phyloP scores from a whole-genome alignment of 495 filamentous ascomycete genomes.

The Talaromyces wortmannii region DNA sequence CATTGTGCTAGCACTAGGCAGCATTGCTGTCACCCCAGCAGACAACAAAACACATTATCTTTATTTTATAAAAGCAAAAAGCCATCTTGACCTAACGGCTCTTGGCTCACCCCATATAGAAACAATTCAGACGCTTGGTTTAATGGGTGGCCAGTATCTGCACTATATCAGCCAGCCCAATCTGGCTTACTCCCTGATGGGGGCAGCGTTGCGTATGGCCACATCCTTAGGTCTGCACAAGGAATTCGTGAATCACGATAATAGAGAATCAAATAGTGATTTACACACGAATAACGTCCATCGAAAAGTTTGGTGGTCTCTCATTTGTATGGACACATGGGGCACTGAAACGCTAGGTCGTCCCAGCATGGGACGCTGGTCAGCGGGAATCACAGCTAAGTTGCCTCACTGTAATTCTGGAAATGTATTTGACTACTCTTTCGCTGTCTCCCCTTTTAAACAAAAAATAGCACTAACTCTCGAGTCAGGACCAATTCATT shows the following conservation, averaged over 20 bases:
- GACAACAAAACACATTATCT: constrained; percentile 65
- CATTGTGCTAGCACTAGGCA: constrained; percentile 75
- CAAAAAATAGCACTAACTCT: too few relatives aligned
- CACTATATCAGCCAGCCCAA: constrained; percentile 77
- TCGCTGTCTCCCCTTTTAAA: neutral
- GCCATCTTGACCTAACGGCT: constrained; percentile 58
- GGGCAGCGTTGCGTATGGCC: constrained; percentile 30
- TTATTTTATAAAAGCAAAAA: constrained; percentile 66
- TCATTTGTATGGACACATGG: constrained; percentile 78
- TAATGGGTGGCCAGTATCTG: constrained; percentile 72
- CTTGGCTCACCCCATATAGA: constrained; percentile 54
- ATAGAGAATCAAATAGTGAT: constrained; percentile 11
- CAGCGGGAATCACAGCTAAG: constrained; percentile 65
- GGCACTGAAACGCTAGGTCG: constrained; percentile 69
- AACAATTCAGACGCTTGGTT: constrained; percentile 60
- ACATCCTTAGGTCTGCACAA: constrained; percentile 70
- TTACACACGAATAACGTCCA: constrained; percentile 52
- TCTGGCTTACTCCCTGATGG: constrained; percentile 50
- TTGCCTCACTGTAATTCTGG: constrained; percentile 53
- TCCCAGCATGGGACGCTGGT: constrained; percentile 68
- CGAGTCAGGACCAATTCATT: neutral
- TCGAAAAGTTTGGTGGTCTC: constrained; percentile 71
- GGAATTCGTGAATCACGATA: constrained; percentile 37
- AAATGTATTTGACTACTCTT: constrained; percentile 28
- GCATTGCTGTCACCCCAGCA: constrained; percentile 61